Percentiles rank a stretch among this genome's conserved stretches.
Evolutionary conservation across 1,139 yeast species (phyloP).

Genomic region (Pichia sp.): DNA sequence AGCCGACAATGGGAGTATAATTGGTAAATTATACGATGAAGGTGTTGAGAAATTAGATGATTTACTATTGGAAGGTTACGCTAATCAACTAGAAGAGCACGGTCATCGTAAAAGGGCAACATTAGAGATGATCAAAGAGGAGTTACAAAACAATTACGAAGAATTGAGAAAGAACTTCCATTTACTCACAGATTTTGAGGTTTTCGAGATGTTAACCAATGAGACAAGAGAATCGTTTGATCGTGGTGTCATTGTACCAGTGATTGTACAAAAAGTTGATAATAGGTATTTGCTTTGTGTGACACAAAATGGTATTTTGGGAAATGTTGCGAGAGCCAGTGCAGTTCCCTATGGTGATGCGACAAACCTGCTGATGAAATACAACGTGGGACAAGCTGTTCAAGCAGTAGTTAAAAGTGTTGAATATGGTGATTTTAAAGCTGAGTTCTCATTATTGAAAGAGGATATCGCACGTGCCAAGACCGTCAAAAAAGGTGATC

Average conservation of each 20-base stretch:
- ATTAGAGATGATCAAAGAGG: conserved; percentile 82
- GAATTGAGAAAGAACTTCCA: conserved; percentile 77
- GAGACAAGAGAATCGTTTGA: conserved; percentile 69
- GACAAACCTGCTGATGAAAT: conserved; percentile 37
- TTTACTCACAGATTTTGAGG: conserved; percentile 60
- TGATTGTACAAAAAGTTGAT: conserved; percentile 56
- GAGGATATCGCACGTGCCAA: conserved; percentile 63
- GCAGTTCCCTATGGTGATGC: conserved; percentile 47
- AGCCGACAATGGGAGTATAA: conserved; percentile 70
- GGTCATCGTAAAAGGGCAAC: conserved; percentile 79
- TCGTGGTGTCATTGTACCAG: conserved; percentile 72
- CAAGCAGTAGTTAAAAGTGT: conserved; percentile 74
- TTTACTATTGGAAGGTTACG: conserved; percentile 84
- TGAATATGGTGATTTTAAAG: conserved; percentile 68
- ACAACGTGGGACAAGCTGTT: conserved; percentile 71
- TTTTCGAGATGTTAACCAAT: conserved; percentile 87
- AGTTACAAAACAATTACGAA: conserved; percentile 79
- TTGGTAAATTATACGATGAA: conserved; percentile 74
- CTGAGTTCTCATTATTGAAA: conserved; percentile 65
- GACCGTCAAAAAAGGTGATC: conserved; percentile 42
- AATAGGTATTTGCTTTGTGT: conserved; percentile 51
- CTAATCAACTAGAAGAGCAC: conserved; percentile 83
- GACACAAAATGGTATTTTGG: conserved; percentile 75
- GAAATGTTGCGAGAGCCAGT: conserved; percentile 61
- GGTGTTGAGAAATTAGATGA: conserved; percentile 85